Percentiles rank a stretch among this genome's conserved stretches.
phyloP scores from a whole-genome alignment of 495 filamentous ascomycete species.

The Viridothelium virens region DNA sequence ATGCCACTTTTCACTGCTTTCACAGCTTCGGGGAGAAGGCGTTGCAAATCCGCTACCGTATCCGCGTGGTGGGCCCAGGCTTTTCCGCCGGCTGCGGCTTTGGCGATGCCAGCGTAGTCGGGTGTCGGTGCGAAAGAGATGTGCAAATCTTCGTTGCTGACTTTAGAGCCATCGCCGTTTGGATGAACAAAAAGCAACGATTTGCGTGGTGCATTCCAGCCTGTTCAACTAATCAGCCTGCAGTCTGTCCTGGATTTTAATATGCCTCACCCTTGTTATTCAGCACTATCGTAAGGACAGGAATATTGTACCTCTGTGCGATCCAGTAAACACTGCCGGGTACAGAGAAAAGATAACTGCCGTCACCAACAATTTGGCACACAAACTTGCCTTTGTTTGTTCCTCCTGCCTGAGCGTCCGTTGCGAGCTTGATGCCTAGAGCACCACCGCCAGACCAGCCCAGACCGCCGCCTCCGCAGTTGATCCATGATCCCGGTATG shows the following conservation, averaged over 20 bases:
- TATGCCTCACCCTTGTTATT: constrained; percentile 72
- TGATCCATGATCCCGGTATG: constrained; percentile 76
- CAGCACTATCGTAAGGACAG: constrained; percentile 83
- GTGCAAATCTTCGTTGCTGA: constrained; percentile 77
- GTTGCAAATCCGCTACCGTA: constrained; percentile 31
- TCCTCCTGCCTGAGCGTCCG: constrained; percentile 47
- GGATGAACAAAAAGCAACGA: constrained; percentile 36
- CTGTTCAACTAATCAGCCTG: constrained; percentile 29
- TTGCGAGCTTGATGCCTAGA: constrained; percentile 79
- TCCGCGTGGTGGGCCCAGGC: constrained; percentile 33
- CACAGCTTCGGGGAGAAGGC: constrained; percentile 32
- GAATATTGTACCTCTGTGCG: constrained; percentile 72
- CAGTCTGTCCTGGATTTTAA: neutral
- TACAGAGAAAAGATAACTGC: constrained; percentile 79
- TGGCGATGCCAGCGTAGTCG: constrained; percentile 86
- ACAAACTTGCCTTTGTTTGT: constrained; percentile 64
- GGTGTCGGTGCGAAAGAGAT: constrained; percentile 80
- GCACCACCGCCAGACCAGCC: constrained; percentile 90
- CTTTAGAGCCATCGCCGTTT: constrained; percentile 48
- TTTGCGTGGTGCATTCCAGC: constrained; percentile 41
- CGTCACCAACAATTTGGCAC: constrained; percentile 87
- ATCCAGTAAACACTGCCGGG: constrained; percentile 97
- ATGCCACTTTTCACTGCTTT: constrained; percentile 31
- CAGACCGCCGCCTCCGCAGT: constrained; percentile 88
- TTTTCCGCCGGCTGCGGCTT: constrained; percentile 71